Evolutionary conservation across 108 stramenopile genomes (phyloP), one percentile per base, ranked within the genome.

Genomic region (Nitzschia sp.): DNA sequence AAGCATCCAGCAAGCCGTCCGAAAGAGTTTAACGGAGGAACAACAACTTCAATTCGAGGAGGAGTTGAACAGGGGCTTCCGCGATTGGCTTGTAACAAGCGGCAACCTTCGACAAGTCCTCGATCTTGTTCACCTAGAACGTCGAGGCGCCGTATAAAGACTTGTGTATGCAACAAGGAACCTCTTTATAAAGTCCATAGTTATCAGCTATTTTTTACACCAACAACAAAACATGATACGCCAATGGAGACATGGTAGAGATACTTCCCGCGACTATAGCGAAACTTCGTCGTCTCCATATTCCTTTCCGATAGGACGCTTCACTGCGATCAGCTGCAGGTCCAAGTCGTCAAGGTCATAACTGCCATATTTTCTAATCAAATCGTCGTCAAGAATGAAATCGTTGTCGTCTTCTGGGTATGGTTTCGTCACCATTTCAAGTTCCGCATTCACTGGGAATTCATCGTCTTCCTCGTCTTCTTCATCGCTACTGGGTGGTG

Each of bases 61-160:
- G 47, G 93, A 94, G 66, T 49, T 94, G 56, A 89, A 91, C 63
- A 72, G 81, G 38, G 90, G 88, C 8, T 92, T 96, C 57, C 74
- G 87, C 48, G 96, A 97, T 64, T 97, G 96, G 96, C 77, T 97
- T 24, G 91, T 92, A 2, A 83, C 93, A 29, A 91, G 90, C 59
- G 96, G 96, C 2, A 97, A 97, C 70, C 76, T 97, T 15, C 85
- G 94, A 26, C 96, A 97, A 51, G 92, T 97, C 26, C 74, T 97
- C 46, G 96, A 97, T 74, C 79, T 97, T 29, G 92, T 97, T 1
- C 93, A 92, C 68, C 51, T 95, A 58, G 94, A 95, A 66, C 64
- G 75, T 24, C 46, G 74, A 32, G 66, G 66, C 33, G 77, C 46
- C 1, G 35, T 67, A 24, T 76, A 71, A 49, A 17, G 18, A 53